Evolutionary conservation across 179 eudicot genomes (phyloP).

Genomic region (Corrigiola litoralis): DNA sequence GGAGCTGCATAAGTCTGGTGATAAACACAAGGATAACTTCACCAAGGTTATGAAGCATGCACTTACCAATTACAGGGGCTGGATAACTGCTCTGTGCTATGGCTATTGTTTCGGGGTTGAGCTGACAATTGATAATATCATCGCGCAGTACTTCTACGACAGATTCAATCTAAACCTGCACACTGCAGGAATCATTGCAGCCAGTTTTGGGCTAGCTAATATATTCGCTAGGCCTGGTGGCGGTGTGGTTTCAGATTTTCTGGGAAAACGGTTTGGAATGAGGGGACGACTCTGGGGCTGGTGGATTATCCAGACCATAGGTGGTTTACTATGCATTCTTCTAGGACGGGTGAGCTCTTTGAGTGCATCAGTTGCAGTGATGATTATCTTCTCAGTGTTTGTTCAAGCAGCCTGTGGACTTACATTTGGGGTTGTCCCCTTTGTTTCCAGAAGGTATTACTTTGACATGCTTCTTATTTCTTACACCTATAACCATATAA

Average conservation of each 20-base stretch:
- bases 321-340: constrained; percentile 58
- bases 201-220: constrained; percentile 76
- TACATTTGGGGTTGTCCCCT: constrained; percentile 79
- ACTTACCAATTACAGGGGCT: constrained; percentile 59
- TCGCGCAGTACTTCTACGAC: constrained; percentile 77
- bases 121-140: constrained; percentile 71
- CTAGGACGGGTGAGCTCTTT: constrained; percentile 54
- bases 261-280: constrained; percentile 65
- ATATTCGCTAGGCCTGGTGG: constrained; percentile 80
- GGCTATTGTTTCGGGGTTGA: constrained; percentile 95
- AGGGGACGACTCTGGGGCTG: constrained; percentile 79
- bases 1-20: constrained; percentile 46
- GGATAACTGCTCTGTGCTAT: constrained; percentile 81
- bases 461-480: neutral
- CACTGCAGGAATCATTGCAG: constrained; percentile 80
- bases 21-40: constrained; percentile 52
- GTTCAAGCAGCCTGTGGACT: constrained; percentile 89
- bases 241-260: constrained; percentile 54
- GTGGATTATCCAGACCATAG: constrained; percentile 61
- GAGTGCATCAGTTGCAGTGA: constrained; percentile 50
- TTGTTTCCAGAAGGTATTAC: constrained; percentile 62
- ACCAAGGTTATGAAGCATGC: constrained; percentile 40
- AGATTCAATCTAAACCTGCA: constrained; percentile 54
- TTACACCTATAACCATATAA: no score
- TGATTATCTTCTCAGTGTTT: constrained; percentile 70